These are phyloP conservation scores for Solanum hybrid DNA, from an alignment of 305 asterid genomes.

Conservation along the genomic window DNA sequence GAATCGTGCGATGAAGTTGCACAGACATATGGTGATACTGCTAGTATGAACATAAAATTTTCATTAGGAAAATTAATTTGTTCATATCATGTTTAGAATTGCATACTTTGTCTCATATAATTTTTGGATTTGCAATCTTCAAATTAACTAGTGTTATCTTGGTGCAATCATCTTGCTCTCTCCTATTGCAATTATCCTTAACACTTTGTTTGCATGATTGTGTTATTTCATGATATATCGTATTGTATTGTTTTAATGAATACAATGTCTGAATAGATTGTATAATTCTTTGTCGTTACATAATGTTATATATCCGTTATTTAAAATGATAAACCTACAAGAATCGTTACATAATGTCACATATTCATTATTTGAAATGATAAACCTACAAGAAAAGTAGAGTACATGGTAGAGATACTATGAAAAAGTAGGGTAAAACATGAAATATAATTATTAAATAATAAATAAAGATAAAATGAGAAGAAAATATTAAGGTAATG, in stretches of 20 bases:
- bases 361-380: too few relatives aligned
- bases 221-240: too few relatives aligned
- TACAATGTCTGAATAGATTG: too few relatives aligned
- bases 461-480: background rate
- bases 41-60: background rate
- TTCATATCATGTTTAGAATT: background rate
- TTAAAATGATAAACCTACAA: background rate
- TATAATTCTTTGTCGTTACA: too few relatives aligned
- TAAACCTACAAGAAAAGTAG: too few relatives aligned
- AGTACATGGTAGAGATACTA: background rate
- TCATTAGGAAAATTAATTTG: background rate
- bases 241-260: too few relatives aligned
- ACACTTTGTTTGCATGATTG: background rate
- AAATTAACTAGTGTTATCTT: background rate
- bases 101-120: background rate
- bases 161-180: background rate
- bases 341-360: background rate
- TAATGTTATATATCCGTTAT: too few relatives aligned
- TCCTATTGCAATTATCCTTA: background rate
- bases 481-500: background rate
- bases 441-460: background rate
- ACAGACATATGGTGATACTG: background rate
- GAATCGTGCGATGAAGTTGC: constrained; percentile 6
- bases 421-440: too few relatives aligned
- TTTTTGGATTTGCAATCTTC: background rate